Base-by-base conservation (phyloP, 495 filamentous ascomycete species). In the Lepidopterella palustris region DNA sequence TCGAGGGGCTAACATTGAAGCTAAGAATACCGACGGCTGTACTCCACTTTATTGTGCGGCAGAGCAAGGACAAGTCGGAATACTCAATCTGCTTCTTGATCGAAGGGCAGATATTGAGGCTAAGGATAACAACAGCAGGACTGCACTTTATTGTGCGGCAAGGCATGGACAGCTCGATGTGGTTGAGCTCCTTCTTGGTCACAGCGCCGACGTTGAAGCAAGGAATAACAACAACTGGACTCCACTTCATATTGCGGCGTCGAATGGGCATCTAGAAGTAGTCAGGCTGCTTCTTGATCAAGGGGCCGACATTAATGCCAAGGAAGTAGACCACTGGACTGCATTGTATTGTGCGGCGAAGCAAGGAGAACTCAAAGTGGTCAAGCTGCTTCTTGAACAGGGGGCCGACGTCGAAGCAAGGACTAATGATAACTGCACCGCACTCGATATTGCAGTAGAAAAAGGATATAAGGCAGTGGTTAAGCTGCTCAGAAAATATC, bases 1-100 rank as follows among this genome's bases (percentile, higher is more conserved):
- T 1, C 45, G 31, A 20, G 56, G 52, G 0, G 60, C 64, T 26
- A 39, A 59, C 27, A 55, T 60, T 24, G 62, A 66, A 26, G 26
- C 39, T 8, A 20, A 6, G 2, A 59, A 53, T 25, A 60, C 56
- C 26, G 18, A 15, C 5, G 13, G 51, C 15, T 10, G 39, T 4
- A 52, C 23, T 28, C 32, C 60, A 3, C n/a, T 67, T 5, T 56
- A 64, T 18, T 56, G 39, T 5, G 56, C 65, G 8, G 32, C 32
- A 39, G 15, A 15, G 15, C 8, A 15, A 8, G 32, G 32, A 15
- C 6, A 39, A 6, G 32, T 8, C n/a, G n/a, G n/a, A n/a, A n/a
- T n/a, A n/a, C n/a, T n/a, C n/a, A n/a, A n/a, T n/a, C n/a, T n/a
- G n/a, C n/a, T n/a, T n/a, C n/a, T n/a, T n/a, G n/a, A n/a, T n/a